phyloP scores from a whole-genome alignment of 129 eudicot genomes.

The Oenanthe sinensis region DNA sequence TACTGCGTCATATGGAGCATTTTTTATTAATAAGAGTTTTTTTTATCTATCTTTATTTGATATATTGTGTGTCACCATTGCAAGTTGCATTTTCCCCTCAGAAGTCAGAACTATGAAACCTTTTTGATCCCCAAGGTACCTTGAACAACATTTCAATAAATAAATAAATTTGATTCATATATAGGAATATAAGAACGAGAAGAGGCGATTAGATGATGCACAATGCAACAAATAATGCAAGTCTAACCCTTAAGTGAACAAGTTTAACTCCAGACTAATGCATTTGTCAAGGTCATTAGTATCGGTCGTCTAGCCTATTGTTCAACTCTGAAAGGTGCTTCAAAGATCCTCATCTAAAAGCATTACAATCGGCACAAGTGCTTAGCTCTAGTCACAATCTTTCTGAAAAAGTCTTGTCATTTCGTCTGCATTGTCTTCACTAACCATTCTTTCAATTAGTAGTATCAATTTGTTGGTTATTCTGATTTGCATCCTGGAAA shows the following conservation, averaged over 20 bases:
- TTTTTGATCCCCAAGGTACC: background rate
- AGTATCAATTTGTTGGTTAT: background rate
- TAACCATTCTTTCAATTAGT: background rate
- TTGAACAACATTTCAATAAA: background rate
- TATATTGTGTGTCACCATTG: too few relatives aligned
- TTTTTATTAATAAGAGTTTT: too few relatives aligned
- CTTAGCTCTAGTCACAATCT: slow-evolving; percentile 10
- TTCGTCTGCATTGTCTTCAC: background rate
- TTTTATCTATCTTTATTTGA: too few relatives aligned
- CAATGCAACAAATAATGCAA: too few relatives aligned
- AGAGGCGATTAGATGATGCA: background rate
- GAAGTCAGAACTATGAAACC: background rate
- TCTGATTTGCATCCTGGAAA: background rate
- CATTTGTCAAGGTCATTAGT: background rate
- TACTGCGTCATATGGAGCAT: too few relatives aligned
- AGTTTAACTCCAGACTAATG: background rate
- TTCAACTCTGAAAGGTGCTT: slow-evolving; percentile 68
- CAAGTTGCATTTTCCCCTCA: background rate
- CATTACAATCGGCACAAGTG: slow-evolving; percentile 72
- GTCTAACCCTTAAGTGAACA: background rate
- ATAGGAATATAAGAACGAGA: background rate
- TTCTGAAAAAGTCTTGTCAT: background rate
- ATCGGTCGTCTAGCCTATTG: background rate
- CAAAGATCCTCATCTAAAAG: slow-evolving; percentile 82
- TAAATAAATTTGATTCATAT: background rate